Evolutionary conservation across 768 basidiomycete genomes (phyloP), one percentile per base, ranked within the genome.

Genomic region (Leccinum uliginosum): DNA sequence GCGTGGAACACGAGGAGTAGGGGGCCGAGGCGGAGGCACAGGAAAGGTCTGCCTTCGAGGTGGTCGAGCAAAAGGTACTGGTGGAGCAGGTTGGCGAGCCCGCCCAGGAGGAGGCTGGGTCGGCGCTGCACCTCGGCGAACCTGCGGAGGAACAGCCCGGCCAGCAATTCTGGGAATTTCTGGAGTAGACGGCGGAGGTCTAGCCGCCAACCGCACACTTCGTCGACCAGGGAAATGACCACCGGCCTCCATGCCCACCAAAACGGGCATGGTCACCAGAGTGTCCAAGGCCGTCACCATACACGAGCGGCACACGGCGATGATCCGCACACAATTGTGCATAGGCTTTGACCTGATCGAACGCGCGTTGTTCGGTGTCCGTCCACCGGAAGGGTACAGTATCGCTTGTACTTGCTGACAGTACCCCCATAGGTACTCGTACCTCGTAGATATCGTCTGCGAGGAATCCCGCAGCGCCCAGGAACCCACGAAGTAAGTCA

Each of bases 391-490:
- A 61, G 0, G 50, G 47, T 0, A 51, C 10, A 0, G 3, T 29
- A 3, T 61, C 57, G 0, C 53, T 29, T 0, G 34, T 58, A 0
- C 54, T 4, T 0, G 9, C 43, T 2, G 45, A 58, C 0, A 60
- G 0, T 0, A 55, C 24, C 0, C 57, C 59, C 53, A 61, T 14
- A 0, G 53, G 54, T 0, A 61, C 30, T 0, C 12, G 2, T 0
- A 54, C 43, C 12, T 56, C 34, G 4, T 62, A 53, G 3, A 57
- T 60, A 2, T 57, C 51, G 14, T 60, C 53, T 0, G 52, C 55
- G 0, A 60, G 19, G 5, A 51, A 60, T 0, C 53, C 50, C 0
- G 10, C 50, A 1, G 0, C 29, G 29, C 58, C 53, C 0, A 62
- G 45, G n/a, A 62, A 62, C 0, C 55, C 34, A 1, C 21, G 1